Base-by-base conservation (phyloP, 768 basidiomycete species). In the Asterophora parasitica region DNA sequence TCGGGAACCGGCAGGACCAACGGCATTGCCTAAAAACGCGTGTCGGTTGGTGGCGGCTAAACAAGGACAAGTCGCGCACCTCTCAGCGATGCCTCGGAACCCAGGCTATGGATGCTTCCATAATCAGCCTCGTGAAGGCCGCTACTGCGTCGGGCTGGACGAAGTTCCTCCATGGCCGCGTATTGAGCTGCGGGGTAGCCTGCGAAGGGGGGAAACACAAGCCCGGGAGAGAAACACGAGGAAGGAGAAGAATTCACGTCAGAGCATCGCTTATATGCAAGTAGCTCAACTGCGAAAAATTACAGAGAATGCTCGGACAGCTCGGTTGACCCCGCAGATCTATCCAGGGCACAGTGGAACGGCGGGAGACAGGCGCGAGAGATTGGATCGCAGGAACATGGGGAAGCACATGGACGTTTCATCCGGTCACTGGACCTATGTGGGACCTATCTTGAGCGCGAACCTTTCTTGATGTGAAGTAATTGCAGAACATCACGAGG, bases 161-260 rank as follows among this genome's bases (percentile, higher is more conserved):
- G 56, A 44, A 53, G 49, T 51, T 69, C 58, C 49, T 71, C 68
- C 70, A 71, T 73, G 34, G 50, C 58, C 55, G 54, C 57, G 58
- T 49, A 47, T 38, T 32, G 15, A 50, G 35, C 52, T 46, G 32
- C 33, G 38, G 30, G 48, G 45, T 47, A 43, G 31, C 44, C 39
- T 48, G 34, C 36, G 46, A 34, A 38, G 42, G 48, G 31, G 46
- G 40, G 40, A 40, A 49, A 50, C 43, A 55, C 48, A 36, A 40
- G 48, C 38, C 40, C 34, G 10, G 44, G 41, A 44, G 42, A 47
- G 39, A 53, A 55, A 53, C 50, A 54, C 55, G 51, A 54, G 49
- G 51, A 41, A 48, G 44, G 39, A 39, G 41, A 42, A 43, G 50
- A 41, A 20, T 20, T n/a, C 38, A 8, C 27, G 39, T 15, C 42